A percentile compares a stretch with the other conserved stretches of the same genome.
phyloP scores from a whole-genome alignment of 768 basidiomycete genomes.

The Leccinum pellstonianum region DNA sequence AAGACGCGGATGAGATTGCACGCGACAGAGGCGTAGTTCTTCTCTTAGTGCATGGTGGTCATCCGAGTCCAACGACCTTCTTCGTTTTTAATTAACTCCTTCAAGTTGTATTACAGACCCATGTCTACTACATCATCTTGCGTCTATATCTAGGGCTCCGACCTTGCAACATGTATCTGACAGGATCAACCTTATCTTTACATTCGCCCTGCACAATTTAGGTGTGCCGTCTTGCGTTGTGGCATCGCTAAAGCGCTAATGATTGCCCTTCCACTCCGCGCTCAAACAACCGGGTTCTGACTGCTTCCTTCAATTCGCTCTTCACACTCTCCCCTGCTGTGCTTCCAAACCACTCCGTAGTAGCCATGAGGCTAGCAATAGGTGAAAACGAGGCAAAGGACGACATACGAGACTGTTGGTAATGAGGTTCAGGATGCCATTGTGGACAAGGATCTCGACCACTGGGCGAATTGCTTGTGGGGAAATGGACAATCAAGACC shows the following conservation, averaged over 20 bases:
- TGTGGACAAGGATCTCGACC: no score
- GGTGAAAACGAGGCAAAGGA: constrained; percentile 49
- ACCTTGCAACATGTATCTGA: constrained; percentile 77
- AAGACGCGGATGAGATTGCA: constrained; percentile 64
- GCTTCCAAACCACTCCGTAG: constrained; percentile 76
- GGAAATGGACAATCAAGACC: no score
- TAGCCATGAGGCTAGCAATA: constrained; percentile 66
- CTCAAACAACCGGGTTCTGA: constrained; percentile 47
- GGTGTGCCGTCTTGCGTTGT: constrained; percentile 59
- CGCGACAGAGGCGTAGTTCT: constrained; percentile 67
- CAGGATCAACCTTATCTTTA: constrained; percentile 66
- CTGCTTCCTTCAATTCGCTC: constrained; percentile 71
- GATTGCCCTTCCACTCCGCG: constrained; percentile 61
- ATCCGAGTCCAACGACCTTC: neutral
- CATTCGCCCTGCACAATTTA: constrained; percentile 71
- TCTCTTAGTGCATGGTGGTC: constrained; percentile 65
- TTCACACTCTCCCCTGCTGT: constrained; percentile 76
- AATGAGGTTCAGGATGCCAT: no score
- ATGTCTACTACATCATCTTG: constrained; percentile 67
- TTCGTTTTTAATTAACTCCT: neutral
- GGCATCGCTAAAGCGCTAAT: constrained; percentile 57
- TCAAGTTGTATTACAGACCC: constrained; percentile 44
- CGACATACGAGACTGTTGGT: constrained; percentile 19
- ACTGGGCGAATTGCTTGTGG: no score
- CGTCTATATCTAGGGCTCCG: constrained; percentile 68